phyloP scores from a whole-genome alignment of 768 basidiomycete genomes.

The Termitomyces sp. region DNA sequence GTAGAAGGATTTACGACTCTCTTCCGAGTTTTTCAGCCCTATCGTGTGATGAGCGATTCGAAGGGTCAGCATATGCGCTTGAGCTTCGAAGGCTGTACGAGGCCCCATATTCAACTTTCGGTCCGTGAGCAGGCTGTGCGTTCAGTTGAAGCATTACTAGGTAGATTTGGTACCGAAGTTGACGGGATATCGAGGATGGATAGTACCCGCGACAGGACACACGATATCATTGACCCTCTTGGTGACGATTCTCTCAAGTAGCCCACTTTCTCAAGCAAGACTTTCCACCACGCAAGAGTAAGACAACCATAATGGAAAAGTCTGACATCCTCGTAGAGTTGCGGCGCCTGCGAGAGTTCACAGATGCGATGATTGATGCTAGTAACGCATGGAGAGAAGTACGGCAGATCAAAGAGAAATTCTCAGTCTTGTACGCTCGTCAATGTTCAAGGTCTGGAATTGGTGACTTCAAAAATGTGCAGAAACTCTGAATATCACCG shows the following conservation, averaged over 20 bases:
- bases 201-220: neutral
- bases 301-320: slow-evolving; percentile 4
- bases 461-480: neutral
- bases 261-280: neutral
- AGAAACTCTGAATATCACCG: neutral
- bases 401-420: neutral
- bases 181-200: too few species aligned
- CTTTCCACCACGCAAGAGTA: slow-evolving; percentile 14
- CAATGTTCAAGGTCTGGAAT: neutral
- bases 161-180: too few species aligned
- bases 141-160: too few species aligned
- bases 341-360: neutral
- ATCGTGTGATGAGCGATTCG: too few species aligned
- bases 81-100: too few species aligned
- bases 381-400: neutral
- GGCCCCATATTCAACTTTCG: too few species aligned
- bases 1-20: too few species aligned
- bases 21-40: too few species aligned
- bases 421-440: slow-evolving; percentile 1
- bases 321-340: slow-evolving; percentile 20
- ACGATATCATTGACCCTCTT: neutral
- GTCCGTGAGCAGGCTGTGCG: too few species aligned
- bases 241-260: slow-evolving; percentile 13
- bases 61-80: too few species aligned
- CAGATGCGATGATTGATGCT: neutral